phyloP scores from a whole-genome alignment of 139 green algal genomes.

The Chlorella sp. region DNA sequence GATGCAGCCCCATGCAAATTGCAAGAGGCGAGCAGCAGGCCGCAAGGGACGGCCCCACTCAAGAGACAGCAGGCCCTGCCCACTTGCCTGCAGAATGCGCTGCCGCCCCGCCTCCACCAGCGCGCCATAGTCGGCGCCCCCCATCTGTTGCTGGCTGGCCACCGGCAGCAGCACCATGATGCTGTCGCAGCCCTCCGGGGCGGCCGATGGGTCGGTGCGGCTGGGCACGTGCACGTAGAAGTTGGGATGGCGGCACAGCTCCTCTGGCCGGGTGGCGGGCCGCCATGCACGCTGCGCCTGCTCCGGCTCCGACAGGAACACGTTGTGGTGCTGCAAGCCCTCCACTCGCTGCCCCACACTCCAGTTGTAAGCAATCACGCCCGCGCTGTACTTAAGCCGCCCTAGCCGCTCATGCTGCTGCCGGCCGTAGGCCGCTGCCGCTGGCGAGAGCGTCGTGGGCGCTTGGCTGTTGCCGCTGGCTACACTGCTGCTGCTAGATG shows the following conservation, averaged over 20 bases:
- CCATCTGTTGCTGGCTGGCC: conserved; percentile 77
- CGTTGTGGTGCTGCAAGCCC: conserved; percentile 83
- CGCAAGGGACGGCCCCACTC: too few relatives aligned
- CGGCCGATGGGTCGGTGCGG: conserved; percentile 83
- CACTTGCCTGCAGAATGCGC: conserved; percentile 54
- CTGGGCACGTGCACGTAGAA: conserved; percentile 88
- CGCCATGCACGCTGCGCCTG: conserved; percentile 64
- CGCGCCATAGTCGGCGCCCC: conserved; percentile 46
- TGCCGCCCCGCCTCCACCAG: conserved; percentile 69
- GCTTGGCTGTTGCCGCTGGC: neutral
- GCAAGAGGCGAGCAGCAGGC: too few relatives aligned
- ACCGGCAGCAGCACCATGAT: conserved; percentile 82
- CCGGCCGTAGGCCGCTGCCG: conserved; percentile 16
- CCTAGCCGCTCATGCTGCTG: conserved; percentile 37
- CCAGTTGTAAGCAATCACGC: conserved; percentile 87
- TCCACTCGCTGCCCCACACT: conserved; percentile 50
- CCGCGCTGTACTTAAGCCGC: conserved; percentile 70
- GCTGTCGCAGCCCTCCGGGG: conserved; percentile 64
- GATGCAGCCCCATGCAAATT: too few relatives aligned
- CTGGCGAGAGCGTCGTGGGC: neutral
- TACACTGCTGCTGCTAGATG: neutral
- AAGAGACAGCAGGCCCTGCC: too few relatives aligned
- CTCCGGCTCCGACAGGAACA: conserved; percentile 78
- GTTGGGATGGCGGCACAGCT: conserved; percentile 77
- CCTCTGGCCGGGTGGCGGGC: conserved; percentile 51